Evolutionary conservation across 306 rosid species (phyloP).

Genomic region (Cucurbita argyrosperma): DNA sequence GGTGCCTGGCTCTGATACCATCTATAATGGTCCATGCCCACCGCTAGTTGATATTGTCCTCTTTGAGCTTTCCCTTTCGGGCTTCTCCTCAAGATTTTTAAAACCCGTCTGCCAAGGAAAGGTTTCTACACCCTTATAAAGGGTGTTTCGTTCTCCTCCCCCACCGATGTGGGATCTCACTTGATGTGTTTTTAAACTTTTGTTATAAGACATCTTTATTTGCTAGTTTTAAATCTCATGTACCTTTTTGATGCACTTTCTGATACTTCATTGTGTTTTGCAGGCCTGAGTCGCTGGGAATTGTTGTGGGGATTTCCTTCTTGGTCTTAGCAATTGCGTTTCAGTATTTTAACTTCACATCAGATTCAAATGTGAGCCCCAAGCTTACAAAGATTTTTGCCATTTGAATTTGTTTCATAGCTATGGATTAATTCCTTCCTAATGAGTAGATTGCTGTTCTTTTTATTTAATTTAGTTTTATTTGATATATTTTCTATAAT

Average conservation of each 20-base stretch:
- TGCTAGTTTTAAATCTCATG: not conserved
- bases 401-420: not conserved
- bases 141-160: too few species aligned
- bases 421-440: not conserved
- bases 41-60: too few species aligned
- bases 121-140: too few species aligned
- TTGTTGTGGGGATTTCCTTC: slow-evolving; percentile 80
- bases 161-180: too few species aligned
- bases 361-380: slow-evolving; percentile 71
- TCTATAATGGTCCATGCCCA: too few species aligned
- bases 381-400: not conserved
- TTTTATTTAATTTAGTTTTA: not conserved
- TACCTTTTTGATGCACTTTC: not conserved
- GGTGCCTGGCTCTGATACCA: too few species aligned
- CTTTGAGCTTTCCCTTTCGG: too few species aligned
- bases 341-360: slow-evolving; percentile 81
- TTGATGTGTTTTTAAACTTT: not conserved
- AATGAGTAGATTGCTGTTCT: not conserved
- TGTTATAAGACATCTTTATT: not conserved
- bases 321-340: slow-evolving; percentile 67
- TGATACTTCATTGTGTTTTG: slow-evolving; percentile 1
- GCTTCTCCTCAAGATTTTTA: too few species aligned
- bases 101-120: too few species aligned
- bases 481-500: not conserved
- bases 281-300: slow-evolving; percentile 94